Conservation (phyloP, 352 stramenopile genomes). For the Halophytophthora batemanensis region DNA sequence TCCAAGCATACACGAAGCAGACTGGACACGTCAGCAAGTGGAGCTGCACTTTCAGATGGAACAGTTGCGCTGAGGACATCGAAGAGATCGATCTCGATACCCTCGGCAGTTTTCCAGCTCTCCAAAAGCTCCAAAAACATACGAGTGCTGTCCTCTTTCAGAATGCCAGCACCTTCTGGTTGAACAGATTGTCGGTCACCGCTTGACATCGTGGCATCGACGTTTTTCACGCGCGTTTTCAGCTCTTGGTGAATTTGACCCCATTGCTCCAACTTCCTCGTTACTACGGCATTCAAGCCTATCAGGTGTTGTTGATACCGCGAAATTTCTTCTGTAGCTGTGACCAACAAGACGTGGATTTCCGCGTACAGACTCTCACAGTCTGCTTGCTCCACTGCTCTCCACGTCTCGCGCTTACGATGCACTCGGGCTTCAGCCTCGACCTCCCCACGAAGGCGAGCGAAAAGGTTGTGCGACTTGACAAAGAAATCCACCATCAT, state of each 20-base stretch:
- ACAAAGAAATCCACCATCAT: slow-evolving; percentile 43
- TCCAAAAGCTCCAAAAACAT: slow-evolving; percentile 14
- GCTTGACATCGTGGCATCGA: neutral
- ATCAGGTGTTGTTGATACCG: slow-evolving; percentile 5
- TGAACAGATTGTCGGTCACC: neutral
- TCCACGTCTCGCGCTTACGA: slow-evolving; percentile 13
- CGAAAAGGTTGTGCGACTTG: slow-evolving; percentile 37
- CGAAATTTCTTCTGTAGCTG: slow-evolving; percentile 4
- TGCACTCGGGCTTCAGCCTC: slow-evolving; percentile 24
- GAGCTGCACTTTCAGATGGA: slow-evolving; percentile 3
- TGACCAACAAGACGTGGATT: slow-evolving; percentile 9
- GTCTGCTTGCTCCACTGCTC: slow-evolving; percentile 30
- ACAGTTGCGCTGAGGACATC: slow-evolving; percentile 11
- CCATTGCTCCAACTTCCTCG: slow-evolving; percentile 16
- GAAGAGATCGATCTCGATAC: slow-evolving; percentile 2
- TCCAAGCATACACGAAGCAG: slow-evolving; percentile 14
- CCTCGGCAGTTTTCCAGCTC: slow-evolving; percentile 4
- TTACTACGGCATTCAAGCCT: slow-evolving; percentile 8
- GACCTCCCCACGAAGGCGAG: slow-evolving; percentile 32
- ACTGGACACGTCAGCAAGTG: neutral
- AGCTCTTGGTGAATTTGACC: slow-evolving; percentile 14
- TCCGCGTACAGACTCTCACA: slow-evolving; percentile 14
- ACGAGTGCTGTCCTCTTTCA: slow-evolving; percentile 15
- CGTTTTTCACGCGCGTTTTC: neutral
- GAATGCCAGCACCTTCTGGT: neutral